These are phyloP conservation scores for Aspergillus pseudonomiae DNA, from an alignment of 2,329 filamentous ascomycete genomes.

Conservation along the genomic window DNA sequence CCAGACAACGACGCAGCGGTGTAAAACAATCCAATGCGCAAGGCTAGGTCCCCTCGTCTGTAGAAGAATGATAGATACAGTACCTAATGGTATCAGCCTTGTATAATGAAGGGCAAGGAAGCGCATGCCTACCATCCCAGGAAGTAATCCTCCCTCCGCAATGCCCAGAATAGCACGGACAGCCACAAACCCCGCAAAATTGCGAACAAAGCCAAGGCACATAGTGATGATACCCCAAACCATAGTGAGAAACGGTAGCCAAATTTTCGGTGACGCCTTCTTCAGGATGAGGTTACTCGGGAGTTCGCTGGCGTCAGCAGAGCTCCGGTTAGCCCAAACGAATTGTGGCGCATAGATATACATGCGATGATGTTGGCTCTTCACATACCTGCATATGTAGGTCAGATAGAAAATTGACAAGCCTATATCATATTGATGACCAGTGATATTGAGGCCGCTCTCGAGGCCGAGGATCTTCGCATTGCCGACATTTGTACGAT, in stretches of 20 bases:
- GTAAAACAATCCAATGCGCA: conserved; percentile 70
- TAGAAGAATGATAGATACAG: conserved; percentile 68
- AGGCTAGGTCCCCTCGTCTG: conserved; percentile 60
- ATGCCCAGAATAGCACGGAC: conserved; percentile 65
- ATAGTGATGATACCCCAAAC: conserved; percentile 62
- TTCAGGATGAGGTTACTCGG: conserved; percentile 68
- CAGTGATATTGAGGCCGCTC: conserved; percentile 59
- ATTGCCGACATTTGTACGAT: conserved; percentile 74
- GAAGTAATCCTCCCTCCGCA: conserved; percentile 66
- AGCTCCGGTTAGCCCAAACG: not conserved
- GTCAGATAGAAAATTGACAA: conserved; percentile 66
- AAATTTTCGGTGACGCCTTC: conserved; percentile 61
- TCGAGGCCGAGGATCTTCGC: conserved; percentile 68
- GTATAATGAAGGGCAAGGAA: not conserved
- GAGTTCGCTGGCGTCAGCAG: conserved; percentile 55
- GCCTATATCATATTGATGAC: conserved; percentile 66
- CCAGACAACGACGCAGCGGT: conserved; percentile 67
- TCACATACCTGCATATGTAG: conserved; percentile 58
- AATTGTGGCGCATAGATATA: not conserved
- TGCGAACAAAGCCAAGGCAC: conserved; percentile 41
- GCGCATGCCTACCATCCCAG: conserved; percentile 59
- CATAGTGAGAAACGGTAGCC: conserved; percentile 61
- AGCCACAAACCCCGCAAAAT: conserved; percentile 59
- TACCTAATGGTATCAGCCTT: conserved; percentile 43
- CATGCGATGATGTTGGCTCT: not conserved